phyloP scores from a whole-genome alignment of 225 moss, liverwort and hornwort species.

The Bryum argenteum region DNA sequence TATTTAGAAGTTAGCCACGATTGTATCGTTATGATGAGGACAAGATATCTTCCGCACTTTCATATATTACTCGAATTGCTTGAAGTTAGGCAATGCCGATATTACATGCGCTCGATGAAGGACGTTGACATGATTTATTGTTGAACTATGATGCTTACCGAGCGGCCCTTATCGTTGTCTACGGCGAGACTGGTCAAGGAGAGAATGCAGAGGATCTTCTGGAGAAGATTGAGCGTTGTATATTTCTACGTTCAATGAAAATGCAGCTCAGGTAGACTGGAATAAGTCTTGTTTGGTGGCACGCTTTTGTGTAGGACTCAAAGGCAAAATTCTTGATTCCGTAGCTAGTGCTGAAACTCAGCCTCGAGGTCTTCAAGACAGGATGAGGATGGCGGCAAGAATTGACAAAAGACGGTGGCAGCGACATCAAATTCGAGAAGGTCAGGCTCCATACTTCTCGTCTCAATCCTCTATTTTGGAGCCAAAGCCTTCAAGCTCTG shows the following conservation, averaged over 20 bases:
- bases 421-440: too few species aligned
- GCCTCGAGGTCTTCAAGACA: not conserved
- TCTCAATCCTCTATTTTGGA: too few species aligned
- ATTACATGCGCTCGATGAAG: not conserved
- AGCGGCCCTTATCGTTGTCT: not conserved
- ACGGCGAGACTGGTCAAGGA: not conserved
- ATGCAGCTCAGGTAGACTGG: not conserved
- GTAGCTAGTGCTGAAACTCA: not conserved
- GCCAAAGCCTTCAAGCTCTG: too few species aligned
- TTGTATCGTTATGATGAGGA: not conserved
- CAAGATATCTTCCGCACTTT: not conserved
- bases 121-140: not conserved
- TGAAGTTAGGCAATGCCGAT: not conserved
- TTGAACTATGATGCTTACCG: not conserved
- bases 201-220: not conserved
- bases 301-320: not conserved
- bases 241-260: not conserved
- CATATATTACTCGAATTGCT: accelerated
- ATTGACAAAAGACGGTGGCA: not conserved
- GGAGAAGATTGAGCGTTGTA: not conserved
- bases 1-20: too few species aligned
- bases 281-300: not conserved
- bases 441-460: too few species aligned
- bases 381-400: not conserved
- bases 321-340: not conserved